Conservation (phyloP, 495 filamentous ascomycete genomes). For the Talaromyces thailandensis region DNA sequence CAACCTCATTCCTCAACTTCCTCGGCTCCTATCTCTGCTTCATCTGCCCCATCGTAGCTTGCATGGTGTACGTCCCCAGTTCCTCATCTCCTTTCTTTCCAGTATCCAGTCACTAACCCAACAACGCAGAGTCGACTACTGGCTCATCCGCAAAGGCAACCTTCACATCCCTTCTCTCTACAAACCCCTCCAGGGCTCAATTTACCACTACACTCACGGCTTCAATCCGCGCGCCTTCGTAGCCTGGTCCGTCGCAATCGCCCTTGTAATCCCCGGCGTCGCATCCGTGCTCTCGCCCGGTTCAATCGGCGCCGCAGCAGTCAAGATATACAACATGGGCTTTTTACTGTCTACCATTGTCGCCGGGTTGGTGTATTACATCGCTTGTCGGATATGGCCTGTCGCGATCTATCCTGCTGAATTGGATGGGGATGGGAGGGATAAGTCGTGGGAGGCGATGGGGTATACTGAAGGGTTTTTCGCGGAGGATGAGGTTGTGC, state of each 20-base stretch:
- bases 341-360: conserved; percentile 10
- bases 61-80: conserved; percentile 18
- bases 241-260: conserved; percentile 11
- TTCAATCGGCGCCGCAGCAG: conserved; percentile 2
- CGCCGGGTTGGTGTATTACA: conserved; percentile 7
- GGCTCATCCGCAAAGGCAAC: conserved; percentile 20
- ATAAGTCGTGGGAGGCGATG: conserved; percentile 4
- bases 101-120: no score
- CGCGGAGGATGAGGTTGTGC: conserved; percentile 4
- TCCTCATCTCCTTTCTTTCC: no score
- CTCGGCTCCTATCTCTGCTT: conserved; percentile 38
- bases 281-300: conserved; percentile 7
- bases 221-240: conserved; percentile 11
- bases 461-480: conserved; percentile 2
- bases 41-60: conserved; percentile 28
- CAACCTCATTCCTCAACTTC: conserved; percentile 37
- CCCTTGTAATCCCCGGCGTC: conserved; percentile 11
- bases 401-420: neutral
- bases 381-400: conserved; percentile 5
- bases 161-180: conserved; percentile 11
- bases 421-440: neutral
- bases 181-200: neutral
- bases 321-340: conserved; percentile 14
- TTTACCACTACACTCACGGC: conserved; percentile 10
- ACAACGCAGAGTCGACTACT: conserved; percentile 27